These are phyloP conservation scores for Dactylellina parvicollis DNA, from an alignment of 2,329 filamentous ascomycete species.

Conservation along the genomic window DNA sequence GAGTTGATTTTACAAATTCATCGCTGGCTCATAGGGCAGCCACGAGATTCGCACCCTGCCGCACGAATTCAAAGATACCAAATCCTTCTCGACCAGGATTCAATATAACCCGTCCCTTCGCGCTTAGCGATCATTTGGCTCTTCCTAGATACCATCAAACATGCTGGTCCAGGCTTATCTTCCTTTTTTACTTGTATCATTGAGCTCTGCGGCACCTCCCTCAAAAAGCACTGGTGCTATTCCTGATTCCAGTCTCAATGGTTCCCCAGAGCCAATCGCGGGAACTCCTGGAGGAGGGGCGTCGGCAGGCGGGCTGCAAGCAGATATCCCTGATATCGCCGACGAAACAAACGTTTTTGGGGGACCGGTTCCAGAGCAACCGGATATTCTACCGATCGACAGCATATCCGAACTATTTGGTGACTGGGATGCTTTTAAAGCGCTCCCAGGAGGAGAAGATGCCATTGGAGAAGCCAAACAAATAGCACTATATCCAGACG, in stretches of 20 bases:
- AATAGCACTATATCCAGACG: no score
- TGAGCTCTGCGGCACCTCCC: constrained; percentile 8
- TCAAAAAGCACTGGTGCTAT: not conserved
- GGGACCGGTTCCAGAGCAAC: not conserved
- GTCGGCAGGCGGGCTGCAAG: not conserved
- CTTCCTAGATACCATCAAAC: not conserved
- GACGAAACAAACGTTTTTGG: constrained; percentile 26
- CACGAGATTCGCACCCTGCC: no score
- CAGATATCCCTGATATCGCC: constrained; percentile 15
- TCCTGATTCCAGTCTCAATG: not conserved
- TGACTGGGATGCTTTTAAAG: not conserved
- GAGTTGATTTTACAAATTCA: constrained; percentile 7
- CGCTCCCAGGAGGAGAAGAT: not conserved
- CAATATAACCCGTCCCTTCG: no score
- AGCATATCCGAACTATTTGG: not conserved
- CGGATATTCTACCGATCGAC: not conserved
- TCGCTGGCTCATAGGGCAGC: not conserved
- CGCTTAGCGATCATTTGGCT: not conserved
- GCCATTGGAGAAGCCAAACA: not conserved
- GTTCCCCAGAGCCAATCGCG: not conserved
- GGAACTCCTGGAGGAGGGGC: no score
- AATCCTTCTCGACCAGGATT: no score
- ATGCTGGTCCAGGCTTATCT: constrained; percentile 6
- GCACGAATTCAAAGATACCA: no score
- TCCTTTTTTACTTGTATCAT: not conserved